These are phyloP conservation scores for Scheffersomyces titani DNA, from an alignment of 1,139 yeast genomes.

Conservation along the genomic window DNA sequence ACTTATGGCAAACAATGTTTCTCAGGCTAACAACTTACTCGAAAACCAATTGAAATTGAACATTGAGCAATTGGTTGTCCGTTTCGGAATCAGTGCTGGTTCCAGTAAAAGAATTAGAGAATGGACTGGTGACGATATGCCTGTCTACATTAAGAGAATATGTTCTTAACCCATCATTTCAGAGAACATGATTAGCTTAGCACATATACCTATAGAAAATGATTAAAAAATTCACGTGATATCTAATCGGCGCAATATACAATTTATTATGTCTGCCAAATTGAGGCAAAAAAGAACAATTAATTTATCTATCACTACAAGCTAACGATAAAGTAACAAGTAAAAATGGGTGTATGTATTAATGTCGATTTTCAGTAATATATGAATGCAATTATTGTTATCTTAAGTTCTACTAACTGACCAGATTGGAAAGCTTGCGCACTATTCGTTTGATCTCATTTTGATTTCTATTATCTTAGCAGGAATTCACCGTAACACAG, in stretches of 20 bases:
- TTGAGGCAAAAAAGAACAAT: no score
- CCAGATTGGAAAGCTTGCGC: constrained; percentile 54
- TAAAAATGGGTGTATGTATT: neutral
- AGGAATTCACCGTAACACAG: constrained; percentile 65
- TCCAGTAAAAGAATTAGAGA: constrained; percentile 57
- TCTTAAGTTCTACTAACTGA: neutral
- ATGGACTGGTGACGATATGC: constrained; percentile 60
- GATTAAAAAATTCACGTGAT: neutral
- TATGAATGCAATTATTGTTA: neutral
- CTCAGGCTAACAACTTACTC: constrained; percentile 16
- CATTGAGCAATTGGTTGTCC: constrained; percentile 45
- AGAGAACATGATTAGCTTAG: neutral
- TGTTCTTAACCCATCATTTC: constrained; percentile 9
- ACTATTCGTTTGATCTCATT: constrained; percentile 59
- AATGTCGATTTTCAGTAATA: neutral
- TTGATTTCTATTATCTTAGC: constrained; percentile 65
- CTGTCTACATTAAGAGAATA: constrained; percentile 46
- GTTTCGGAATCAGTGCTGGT: constrained; percentile 43
- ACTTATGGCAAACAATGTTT: constrained; percentile 18
- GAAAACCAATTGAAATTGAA: constrained; percentile 42
- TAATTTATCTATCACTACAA: neutral
- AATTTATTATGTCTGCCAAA: neutral
- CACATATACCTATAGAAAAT: neutral
- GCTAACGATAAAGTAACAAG: neutral
- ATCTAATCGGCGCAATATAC: no score